Evolutionary conservation across 352 stramenopile genomes (phyloP), one percentile per base, ranked within the genome.

Genomic region (Pythium aristosporum): DNA sequence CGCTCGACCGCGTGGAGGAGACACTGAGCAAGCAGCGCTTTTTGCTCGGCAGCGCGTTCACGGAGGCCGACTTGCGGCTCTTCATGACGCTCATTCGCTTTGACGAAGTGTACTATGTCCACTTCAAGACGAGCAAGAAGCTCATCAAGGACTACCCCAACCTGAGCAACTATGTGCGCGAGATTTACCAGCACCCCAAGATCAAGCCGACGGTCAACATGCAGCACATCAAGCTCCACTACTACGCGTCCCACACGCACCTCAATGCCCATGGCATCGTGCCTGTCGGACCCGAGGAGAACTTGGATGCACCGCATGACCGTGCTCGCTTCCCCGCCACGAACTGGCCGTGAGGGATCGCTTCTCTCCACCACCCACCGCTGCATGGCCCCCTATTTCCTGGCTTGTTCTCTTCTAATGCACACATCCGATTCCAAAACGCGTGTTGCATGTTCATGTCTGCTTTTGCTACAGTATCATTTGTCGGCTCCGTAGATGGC

Each of bases 161-260:
- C 61, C 63, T 97, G 62, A 80, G 74, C 67, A 91, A 91, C 69
- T 93, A 91, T 54, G 77, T 85, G 48, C 78, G 80, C 30, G 82
- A 93, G 48, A 90, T 99, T 54, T 99, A 98, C 77, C 94, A 99
- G 73, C 92, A 97, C 62, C 80, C 84, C 37, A 87, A 78, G 11
- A 82, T 99, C 49, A 71, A 81, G 46, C 82, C 85, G 46, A 90
- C 90, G 21, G 82, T 98, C 41, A 89, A 98, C 72, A 98, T 99
- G 87, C 76, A 98, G 49, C 95, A 99, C 67, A 98, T 99, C 75
- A 98, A 98, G 79, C 74, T 88, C 23, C 96, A 99, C 78, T 99
- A 99, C 78, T 99, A 96, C 72, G 90, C 82, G 32, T 97, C 85
- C 20, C 96, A 99, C 77, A 92, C 90, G 42, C 77, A 91, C 52